Conservation (phyloP, 164 flowering plant genomes). For the Stephania yunnanensis region DNA sequence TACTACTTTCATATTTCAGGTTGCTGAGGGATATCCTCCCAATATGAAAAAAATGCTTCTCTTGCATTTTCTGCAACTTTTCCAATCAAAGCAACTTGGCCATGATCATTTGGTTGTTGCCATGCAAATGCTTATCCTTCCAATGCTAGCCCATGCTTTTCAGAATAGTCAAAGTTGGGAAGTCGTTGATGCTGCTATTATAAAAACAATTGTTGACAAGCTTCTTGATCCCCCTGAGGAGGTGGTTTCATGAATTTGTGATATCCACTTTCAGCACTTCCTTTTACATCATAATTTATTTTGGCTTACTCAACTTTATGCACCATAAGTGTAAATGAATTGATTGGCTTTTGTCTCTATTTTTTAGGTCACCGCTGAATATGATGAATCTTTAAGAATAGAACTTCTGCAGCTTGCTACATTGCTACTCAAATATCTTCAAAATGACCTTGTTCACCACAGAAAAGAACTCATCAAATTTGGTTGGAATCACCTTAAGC, state of each 20-base stretch:
- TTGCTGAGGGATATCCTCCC: conserved; percentile 92
- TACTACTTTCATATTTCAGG: conserved; percentile 35
- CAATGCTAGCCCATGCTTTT: conserved; percentile 94
- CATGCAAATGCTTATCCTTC: conserved; percentile 99
- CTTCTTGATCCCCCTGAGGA: conserved; percentile 99
- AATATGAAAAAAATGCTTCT: conserved; percentile 78
- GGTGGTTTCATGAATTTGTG: conserved; percentile 33
- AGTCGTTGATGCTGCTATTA: conserved; percentile 73
- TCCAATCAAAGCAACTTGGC: conserved; percentile 81
- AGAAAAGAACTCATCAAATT: conserved; percentile 95
- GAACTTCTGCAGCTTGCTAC: conserved; percentile 98
- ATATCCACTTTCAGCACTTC: background rate
- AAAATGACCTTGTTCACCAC: conserved; percentile 93
- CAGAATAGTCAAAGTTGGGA: conserved; percentile 95
- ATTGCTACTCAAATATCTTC: conserved; percentile 90
- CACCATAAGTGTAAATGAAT: background rate
- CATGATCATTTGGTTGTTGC: conserved; percentile 90
- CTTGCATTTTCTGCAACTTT: conserved; percentile 70
- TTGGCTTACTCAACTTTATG: conserved; percentile 2
- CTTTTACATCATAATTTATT: background rate
- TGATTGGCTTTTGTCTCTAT: background rate
- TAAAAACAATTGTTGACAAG: conserved; percentile 92
- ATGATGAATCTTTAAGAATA: conserved; percentile 95
- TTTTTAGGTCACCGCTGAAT: conserved; percentile 84
- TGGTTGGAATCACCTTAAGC: conserved; percentile 99